A percentile compares a stretch with the other conserved stretches of the same genome.
These are phyloP conservation scores for Breviolum minutum DNA, from an alignment of 73 alveolate species.

Conservation along the genomic window DNA sequence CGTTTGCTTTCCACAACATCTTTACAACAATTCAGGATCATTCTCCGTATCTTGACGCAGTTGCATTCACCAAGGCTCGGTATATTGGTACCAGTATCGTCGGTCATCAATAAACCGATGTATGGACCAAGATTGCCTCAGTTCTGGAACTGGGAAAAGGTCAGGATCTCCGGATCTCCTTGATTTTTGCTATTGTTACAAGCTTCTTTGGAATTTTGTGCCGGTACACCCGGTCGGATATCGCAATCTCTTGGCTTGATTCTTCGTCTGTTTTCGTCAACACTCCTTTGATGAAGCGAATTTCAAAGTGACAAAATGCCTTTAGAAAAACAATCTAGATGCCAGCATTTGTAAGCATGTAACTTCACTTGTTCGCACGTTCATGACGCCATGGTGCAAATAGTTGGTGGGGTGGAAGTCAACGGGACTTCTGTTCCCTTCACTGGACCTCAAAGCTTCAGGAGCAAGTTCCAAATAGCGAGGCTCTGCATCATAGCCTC, in stretches of 20 bases:
- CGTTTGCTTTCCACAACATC: no score
- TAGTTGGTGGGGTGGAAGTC: slow-evolving; percentile 50
- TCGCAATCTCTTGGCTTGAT: not conserved
- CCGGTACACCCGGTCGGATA: no score
- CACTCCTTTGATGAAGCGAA: no score
- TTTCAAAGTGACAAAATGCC: no score
- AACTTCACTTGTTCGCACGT: not conserved
- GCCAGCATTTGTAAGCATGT: no score
- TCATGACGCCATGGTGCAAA: not conserved
- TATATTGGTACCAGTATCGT: slow-evolving; percentile 86
- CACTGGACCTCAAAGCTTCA: not conserved
- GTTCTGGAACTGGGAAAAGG: not conserved
- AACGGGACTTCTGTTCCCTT: not conserved
- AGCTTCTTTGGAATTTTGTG: no score
- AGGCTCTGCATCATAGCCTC: slow-evolving; percentile 78
- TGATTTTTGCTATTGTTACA: no score
- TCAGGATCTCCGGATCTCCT: no score
- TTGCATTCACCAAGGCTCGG: slow-evolving; percentile 19
- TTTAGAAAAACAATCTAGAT: no score
- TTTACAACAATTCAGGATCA: no score
- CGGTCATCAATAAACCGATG: slow-evolving; percentile 93
- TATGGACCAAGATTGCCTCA: slow-evolving; percentile 85
- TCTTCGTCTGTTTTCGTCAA: not conserved
- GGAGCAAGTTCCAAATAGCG: slow-evolving; percentile 24
- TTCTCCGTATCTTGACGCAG: not conserved